Conservation (phyloP, 768 basidiomycete genomes). For the Pisolithus microcarpus region DNA sequence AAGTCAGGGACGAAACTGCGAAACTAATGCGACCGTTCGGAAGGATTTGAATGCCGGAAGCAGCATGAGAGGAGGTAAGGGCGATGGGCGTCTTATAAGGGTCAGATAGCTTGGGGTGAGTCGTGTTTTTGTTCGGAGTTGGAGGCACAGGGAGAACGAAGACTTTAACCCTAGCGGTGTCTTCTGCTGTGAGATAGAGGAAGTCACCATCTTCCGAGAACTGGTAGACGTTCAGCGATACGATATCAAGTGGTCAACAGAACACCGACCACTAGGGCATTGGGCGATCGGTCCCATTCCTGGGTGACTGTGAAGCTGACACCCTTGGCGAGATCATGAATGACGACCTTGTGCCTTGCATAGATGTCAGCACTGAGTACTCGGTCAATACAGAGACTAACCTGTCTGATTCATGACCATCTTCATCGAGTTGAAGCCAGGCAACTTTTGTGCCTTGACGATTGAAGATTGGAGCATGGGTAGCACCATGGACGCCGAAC, state of each 20-base stretch:
- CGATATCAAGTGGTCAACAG: not conserved
- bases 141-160: constrained; percentile 62
- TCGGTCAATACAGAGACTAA: constrained; percentile 14
- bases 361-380: not conserved
- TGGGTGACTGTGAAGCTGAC: constrained; percentile 70
- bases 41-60: constrained; percentile 57
- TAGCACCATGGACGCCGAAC: constrained; percentile 79
- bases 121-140: constrained; percentile 49
- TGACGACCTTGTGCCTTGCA: constrained; percentile 63
- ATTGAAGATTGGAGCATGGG: constrained; percentile 64
- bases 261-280: constrained; percentile 10
- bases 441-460: constrained; percentile 62
- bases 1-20: constrained; percentile 63
- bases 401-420: constrained; percentile 89
- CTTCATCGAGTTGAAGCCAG: constrained; percentile 82
- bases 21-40: constrained; percentile 58
- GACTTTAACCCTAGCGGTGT: constrained; percentile 70
- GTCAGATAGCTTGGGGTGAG: constrained; percentile 34
- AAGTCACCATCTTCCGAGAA: constrained; percentile 67
- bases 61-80: constrained; percentile 52
- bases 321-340: constrained; percentile 66
- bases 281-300: constrained; percentile 78
- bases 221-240: constrained; percentile 28
- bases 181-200: constrained; percentile 70
- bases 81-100: constrained; percentile 49